A percentile compares a stretch with the other conserved stretches of the same genome.
phyloP scores from a whole-genome alignment of 345 rosid genomes.

The Excoecaria agallocha region DNA sequence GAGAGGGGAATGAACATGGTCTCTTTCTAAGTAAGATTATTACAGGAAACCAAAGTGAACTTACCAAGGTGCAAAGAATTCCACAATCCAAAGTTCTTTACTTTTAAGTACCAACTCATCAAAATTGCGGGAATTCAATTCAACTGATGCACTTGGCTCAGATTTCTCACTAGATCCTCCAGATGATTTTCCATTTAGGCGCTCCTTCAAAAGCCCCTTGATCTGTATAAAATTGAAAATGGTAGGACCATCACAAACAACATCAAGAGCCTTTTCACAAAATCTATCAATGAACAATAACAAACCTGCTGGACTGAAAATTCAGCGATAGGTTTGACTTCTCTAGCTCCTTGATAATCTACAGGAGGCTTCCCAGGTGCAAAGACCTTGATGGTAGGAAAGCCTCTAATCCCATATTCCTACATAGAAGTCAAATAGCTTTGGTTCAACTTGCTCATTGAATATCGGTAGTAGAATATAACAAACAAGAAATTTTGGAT shows the following conservation, averaged over 20 bases:
- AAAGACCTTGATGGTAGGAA: conserved; percentile 90
- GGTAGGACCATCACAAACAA: conserved; percentile 5
- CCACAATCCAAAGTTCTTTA: conserved; percentile 93
- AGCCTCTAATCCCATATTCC: conserved; percentile 92
- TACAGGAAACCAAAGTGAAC: conserved; percentile 11
- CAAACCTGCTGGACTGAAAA: conserved; percentile 71
- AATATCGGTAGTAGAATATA: not conserved
- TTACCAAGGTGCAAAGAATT: conserved; percentile 97
- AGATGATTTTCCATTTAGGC: conserved; percentile 69
- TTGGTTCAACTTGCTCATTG: not conserved
- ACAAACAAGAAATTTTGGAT: not conserved
- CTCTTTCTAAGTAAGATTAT: conserved; percentile 1
- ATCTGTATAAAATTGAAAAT: conserved; percentile 42
- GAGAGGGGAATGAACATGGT: not conserved
- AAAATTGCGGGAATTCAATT: conserved; percentile 73
- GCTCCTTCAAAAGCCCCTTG: conserved; percentile 74
- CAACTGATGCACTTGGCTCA: conserved; percentile 62
- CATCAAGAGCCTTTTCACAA: not conserved
- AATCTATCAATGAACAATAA: conserved; percentile 7
- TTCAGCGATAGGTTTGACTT: conserved; percentile 73
- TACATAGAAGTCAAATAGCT: conserved; percentile 26
- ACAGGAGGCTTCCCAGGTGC: conserved; percentile 81
- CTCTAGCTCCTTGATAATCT: conserved; percentile 95
- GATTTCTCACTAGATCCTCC: conserved; percentile 87
- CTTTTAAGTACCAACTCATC: conserved; percentile 84